A percentile compares a stretch with the other conserved stretches of the same genome.
phyloP scores from a whole-genome alignment of 805 yeast genomes.

The Nakazawaea anatomiae region DNA sequence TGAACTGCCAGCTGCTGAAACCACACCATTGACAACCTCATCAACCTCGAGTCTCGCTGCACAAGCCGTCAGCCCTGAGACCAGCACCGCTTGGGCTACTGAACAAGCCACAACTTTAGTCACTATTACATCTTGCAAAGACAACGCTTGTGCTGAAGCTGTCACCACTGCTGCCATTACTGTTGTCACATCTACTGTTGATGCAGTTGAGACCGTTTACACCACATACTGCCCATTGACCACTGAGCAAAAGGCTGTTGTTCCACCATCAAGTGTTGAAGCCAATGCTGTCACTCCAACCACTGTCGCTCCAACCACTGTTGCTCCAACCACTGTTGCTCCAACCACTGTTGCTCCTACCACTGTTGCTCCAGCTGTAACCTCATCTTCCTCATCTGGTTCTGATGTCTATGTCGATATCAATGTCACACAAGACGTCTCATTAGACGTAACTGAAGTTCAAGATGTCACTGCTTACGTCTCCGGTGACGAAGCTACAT shows the following conservation, averaged over 20 bases:
- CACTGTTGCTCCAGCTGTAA: constrained; percentile 12
- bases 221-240: constrained; percentile 32
- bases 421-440: constrained; percentile 11
- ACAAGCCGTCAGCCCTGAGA: constrained; percentile 5
- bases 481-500: constrained; percentile 12
- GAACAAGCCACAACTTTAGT: constrained; percentile 18
- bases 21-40: constrained; percentile 11
- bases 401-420: constrained; percentile 12
- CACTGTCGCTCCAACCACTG: no score
- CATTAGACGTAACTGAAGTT: constrained; percentile 12
- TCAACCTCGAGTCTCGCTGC: constrained; percentile 13
- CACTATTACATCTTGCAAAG: constrained; percentile 18
- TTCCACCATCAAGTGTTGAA: no score
- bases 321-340: no score
- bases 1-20: constrained; percentile 22
- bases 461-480: constrained; percentile 20
- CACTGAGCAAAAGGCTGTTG: constrained; percentile 2
- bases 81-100: constrained; percentile 11
- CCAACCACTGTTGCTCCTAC: constrained; percentile 7
- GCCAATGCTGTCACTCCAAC: no score
- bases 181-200: constrained; percentile 24
- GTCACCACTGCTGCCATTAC: constrained; percentile 20
- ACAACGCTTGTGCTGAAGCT: constrained; percentile 14
- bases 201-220: constrained; percentile 29
- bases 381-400: constrained; percentile 12